Percentiles rank a stretch among this genome's conserved stretches.
Evolutionary conservation across 306 rosid species (phyloP).

Genomic region (Inga leiocalycina): DNA sequence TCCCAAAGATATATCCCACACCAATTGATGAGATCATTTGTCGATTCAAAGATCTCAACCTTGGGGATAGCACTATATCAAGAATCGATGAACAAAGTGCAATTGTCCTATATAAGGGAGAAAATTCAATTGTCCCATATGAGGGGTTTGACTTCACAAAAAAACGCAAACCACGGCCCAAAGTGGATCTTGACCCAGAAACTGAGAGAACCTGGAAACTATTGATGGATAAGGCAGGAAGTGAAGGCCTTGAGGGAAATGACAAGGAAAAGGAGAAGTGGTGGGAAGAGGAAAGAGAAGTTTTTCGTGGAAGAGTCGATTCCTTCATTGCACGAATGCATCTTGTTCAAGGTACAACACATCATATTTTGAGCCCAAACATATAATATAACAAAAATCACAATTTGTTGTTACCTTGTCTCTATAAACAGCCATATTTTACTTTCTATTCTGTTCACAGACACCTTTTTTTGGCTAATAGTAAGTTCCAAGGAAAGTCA

Average conservation of each 20-base stretch:
- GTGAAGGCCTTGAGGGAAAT: conserved; percentile 53
- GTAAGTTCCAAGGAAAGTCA: not conserved
- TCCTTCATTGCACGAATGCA: conserved; percentile 97
- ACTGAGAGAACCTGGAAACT: conserved; percentile 89
- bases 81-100: conserved; percentile 53
- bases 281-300: conserved; percentile 91
- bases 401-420: conserved; percentile 10
- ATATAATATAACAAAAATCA: conserved; percentile 20
- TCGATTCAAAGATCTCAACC: conserved; percentile 50
- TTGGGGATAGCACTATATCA: conserved; percentile 45
- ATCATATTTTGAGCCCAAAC: conserved; percentile 33
- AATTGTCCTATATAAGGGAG: conserved; percentile 69
- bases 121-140: conserved; percentile 64
- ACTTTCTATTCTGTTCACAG: conserved; percentile 7
- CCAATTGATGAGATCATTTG: conserved; percentile 49
- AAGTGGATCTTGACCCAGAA: conserved; percentile 89
- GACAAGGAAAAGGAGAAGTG: conserved; percentile 70
- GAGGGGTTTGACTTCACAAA: conserved; percentile 43
- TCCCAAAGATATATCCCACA: conserved; percentile 21
- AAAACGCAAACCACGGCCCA: conserved; percentile 71
- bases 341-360: conserved; percentile 85
- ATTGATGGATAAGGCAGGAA: conserved; percentile 82
- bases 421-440: conserved; percentile 22
- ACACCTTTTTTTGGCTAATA: conserved; percentile 19
- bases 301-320: conserved; percentile 82